Conservation (phyloP, 1,284 basidiomycete species). For the Cutaneotrichosporon dermatis region DNA sequence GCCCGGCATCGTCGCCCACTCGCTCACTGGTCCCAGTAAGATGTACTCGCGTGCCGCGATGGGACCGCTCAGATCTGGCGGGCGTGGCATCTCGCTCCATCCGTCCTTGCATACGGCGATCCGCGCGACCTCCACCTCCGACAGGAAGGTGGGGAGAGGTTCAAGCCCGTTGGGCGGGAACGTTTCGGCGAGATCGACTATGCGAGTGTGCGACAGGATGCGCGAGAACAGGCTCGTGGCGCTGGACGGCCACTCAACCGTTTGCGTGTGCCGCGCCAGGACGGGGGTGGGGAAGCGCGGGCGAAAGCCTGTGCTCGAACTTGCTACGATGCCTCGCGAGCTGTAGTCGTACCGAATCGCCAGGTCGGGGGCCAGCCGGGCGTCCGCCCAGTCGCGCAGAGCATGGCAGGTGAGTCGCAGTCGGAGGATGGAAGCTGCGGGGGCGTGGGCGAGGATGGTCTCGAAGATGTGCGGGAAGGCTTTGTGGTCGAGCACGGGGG, state of each 20-base stretch:
- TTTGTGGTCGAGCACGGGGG: slow-evolving; percentile 1
- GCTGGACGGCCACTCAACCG: not conserved
- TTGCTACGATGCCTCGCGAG: not conserved
- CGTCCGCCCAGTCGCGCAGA: not conserved
- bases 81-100: not conserved
- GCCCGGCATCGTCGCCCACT: not conserved
- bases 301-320: not conserved
- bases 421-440: not conserved
- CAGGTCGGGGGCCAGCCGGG: not conserved
- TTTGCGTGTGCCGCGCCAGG: not conserved
- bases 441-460: not conserved
- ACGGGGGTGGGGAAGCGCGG: not conserved
- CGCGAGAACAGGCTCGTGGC: not conserved
- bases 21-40: not conserved
- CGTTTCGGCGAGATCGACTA: not conserved
- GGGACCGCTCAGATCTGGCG: not conserved
- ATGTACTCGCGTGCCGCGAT: not conserved
- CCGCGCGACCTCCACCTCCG: not conserved
- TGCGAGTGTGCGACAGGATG: not conserved
- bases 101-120: not conserved
- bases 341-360: not conserved
- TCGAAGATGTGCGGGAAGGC: slow-evolving; percentile 15
- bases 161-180: not conserved
- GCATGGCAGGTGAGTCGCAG: not conserved
- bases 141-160: not conserved